Evolutionary conservation across 2,329 filamentous ascomycete species (phyloP), one percentile per base, ranked within the genome.

Genomic region (Berkeleyomyces rouxiae): DNA sequence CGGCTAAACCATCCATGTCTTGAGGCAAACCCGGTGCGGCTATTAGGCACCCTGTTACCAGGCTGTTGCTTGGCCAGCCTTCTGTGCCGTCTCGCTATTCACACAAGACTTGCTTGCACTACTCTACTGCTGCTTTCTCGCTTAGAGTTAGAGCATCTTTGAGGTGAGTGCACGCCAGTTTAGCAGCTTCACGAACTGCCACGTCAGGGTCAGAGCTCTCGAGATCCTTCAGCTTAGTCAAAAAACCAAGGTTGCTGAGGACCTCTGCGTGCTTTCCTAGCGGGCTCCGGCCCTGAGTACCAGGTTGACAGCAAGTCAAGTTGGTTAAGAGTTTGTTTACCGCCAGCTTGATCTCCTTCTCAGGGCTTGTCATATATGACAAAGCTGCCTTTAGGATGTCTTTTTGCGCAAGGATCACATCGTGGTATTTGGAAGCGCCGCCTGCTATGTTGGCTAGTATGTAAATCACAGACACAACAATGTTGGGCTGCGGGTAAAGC

Each of bases 361-460:
- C 83, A 51, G 82, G 80, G 72, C 90, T 88, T 55, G 77, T 81
- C 68, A 93, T 87, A 63, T 95, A 84, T 13, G 82, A 82, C 7
- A 86, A 80, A 57, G 96, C 77, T 58, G 86, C 80, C 68, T 81
- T 83, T 65, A 97, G 78, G 3, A 97, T 77, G 10, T 86, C 81
- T 1, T 82, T 86, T 72, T 96, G 90, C 2, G 84, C 79, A 61
- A 95, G 82, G 9, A 95, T 78, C 13, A 89, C 75, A 69, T 91
- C 84, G 62, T 90, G 84, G 72, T 96, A 90, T 39, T 82, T 80
- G 2, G 90, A 84, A 10, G 85, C 78, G 66, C 89, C 89, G 7
- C 91, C 92, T 16, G 90, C 90, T 68, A 97, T 83, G 74, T 97
- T 90, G 11, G 93, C 86, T 58, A 97, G 78, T 63, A 96, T 85